Evolutionary conservation across 352 stramenopile species (phyloP), one percentile per base, ranked within the genome.

Genomic region (Phytophthora pluvialis): DNA sequence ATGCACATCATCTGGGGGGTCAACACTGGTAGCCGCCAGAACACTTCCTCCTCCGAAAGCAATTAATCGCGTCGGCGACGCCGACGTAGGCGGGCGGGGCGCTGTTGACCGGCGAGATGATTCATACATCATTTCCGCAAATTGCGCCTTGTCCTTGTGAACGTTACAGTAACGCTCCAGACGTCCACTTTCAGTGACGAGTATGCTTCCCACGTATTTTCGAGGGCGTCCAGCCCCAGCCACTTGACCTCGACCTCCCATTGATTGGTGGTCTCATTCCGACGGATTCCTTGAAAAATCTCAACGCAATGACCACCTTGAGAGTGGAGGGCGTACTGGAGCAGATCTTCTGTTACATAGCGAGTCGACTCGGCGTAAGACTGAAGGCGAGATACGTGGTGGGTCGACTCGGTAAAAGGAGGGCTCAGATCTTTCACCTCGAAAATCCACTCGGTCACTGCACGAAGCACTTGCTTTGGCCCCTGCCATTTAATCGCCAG

Each of bases 201-300:
- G 9, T 51, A 60, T 3, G 29, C 1, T 11, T 60, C 28, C 40
- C 52, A 60, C 4, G 39, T 60, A 12, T 49, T 52, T 9, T 51
- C 52, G 3, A 52, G 8, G 1, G 4, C 1, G 5, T 52, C 52
- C 3, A 52, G 52, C 3, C 52, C 49, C 2, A 59, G 51, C 38
- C 51, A 49, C 3, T 50, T 59, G 0, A 59, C 28, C 25, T 50
- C 15, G 1, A 60, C 40, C 8, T 60, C 39, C 52, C 40, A 60
- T 5, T 35, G 10, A 13, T 28, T 43, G 0, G 52, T 26, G 8
- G 18, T 16, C 2, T 6, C 3, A 12, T 51, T 60, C 4, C 51
- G 16, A 4, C 52, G 39, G 15, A 60, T n/a, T 5, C 52, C 52
- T 0, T 15, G 12, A 13, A 45, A 51, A 6, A 1, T 9, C 31